Percentiles rank a stretch among this genome's conserved stretches.
Evolutionary conservation across 2,329 filamentous ascomycete genomes (phyloP).

Genomic region (Harringtonia aguacate): DNA sequence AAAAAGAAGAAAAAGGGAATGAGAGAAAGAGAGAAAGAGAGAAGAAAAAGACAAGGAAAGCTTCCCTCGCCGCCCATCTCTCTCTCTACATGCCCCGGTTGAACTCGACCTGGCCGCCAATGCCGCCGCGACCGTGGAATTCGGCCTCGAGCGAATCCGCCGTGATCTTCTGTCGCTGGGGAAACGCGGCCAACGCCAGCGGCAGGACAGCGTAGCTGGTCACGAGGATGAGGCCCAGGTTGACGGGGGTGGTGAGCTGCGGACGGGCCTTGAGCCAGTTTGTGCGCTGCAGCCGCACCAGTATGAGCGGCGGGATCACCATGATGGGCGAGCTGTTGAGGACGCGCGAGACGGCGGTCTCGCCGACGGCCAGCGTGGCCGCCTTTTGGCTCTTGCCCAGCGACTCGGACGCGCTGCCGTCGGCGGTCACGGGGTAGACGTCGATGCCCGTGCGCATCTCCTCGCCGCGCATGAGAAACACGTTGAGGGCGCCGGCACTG

Average conservation of each 20-base stretch:
- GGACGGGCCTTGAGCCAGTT: constrained; percentile 73
- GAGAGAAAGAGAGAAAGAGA: neutral
- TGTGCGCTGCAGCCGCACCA: constrained; percentile 75
- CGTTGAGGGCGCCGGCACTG: constrained; percentile 82
- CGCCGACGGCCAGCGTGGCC: constrained; percentile 78
- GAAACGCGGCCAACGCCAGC: constrained; percentile 82
- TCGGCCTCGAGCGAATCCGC: constrained; percentile 71
- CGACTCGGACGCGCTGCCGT: constrained; percentile 41
- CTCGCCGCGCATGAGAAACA: constrained; percentile 94
- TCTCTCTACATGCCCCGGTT: constrained; percentile 70
- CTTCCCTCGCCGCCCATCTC: neutral
- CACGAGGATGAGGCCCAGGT: constrained; percentile 74
- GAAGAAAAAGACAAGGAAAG: neutral
- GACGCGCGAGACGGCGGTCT: constrained; percentile 85
- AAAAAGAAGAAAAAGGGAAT: neutral
- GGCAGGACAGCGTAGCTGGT: constrained; percentile 86
- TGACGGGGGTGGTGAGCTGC: constrained; percentile 67
- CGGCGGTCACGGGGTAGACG: constrained; percentile 59
- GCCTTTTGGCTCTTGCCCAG: constrained; percentile 83
- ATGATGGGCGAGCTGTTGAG: constrained; percentile 95
- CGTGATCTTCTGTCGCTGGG: constrained; percentile 74
- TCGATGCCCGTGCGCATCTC: constrained; percentile 92
- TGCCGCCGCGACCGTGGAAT: constrained; percentile 73
- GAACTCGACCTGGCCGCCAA: constrained; percentile 81
- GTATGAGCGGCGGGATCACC: constrained; percentile 80